Base-by-base conservation (phyloP, 2,329 filamentous ascomycete species). In the Nigrospora osmanthi region DNA sequence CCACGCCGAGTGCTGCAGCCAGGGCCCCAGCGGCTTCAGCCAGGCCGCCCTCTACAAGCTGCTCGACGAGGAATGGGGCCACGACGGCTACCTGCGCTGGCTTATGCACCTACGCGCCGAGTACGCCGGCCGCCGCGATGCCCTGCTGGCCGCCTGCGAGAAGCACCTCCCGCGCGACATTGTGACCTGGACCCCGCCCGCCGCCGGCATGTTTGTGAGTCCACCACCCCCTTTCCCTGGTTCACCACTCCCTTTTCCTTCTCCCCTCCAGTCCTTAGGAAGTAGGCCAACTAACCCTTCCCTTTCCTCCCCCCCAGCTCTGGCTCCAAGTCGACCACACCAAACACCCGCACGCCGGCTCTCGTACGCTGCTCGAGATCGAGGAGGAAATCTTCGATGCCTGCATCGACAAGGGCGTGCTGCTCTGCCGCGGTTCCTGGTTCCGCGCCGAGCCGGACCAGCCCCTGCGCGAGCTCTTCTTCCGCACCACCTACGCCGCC, bases 141-240 rank as follows among this genome's bases (percentile, higher is more conserved):
- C 80, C 23, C 78, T 98, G 46, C 71, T 95, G 6, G 73, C 76
- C 9, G 89, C 90, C 0, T 96, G 89, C 60, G 87, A 93, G 64
- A 77, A 80, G 51, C 79, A 85, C 54, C 68, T 96, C 16, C 89
- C 90, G 0, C 68, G 62, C 19, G 82, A 86, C 17, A 72, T 96
- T 32, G 85, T 89, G 15, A 81, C 73, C 62, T 97, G 90, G 89
- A 77, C 71, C 23, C 78, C 87, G 1, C 90, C 91, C 0, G 77
- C 76, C 46, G 88, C 90, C 1, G 91, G 91, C 61, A 98, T 98
- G 93, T 98, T 98, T 77, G 85, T 88, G 67, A 75, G 84, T 81
- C 9, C 23, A 2, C 23, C 23, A 10, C 19, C 6, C 19, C 19
- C 19, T 6, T 23, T 28, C 19, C 4, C 7, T 4, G n/a, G n/a